Percentiles rank a stretch among this genome's conserved stretches.
Conservation (phyloP, 805 yeast genomes). For the Hanseniaspora hatyaiensis region DNA sequence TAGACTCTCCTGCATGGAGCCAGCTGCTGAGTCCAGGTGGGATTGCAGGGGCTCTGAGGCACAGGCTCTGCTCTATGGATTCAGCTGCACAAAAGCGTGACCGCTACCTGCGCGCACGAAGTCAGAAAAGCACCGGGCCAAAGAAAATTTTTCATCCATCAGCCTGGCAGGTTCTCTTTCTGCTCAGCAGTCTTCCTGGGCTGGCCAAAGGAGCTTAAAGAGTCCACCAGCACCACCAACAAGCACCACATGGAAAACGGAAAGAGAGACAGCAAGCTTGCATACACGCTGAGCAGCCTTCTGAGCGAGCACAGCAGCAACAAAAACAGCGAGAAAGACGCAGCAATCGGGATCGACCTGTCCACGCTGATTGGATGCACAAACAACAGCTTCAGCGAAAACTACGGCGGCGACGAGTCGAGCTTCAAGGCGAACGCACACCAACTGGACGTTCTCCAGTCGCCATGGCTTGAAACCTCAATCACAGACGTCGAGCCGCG, state of each 20-base stretch:
- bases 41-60: no score
- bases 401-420: background rate
- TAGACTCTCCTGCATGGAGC: no score
- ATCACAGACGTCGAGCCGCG: slow-evolving; percentile 83
- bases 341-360: slow-evolving; percentile 1
- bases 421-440: slow-evolving; percentile 5
- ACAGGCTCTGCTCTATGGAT: no score
- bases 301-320: background rate
- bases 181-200: no score
- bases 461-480: slow-evolving; percentile 93
- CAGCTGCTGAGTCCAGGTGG: no score
- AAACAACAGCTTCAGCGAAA: slow-evolving; percentile 3
- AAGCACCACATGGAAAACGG: no score
- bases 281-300: background rate
- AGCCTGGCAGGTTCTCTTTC: no score
- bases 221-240: no score
- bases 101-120: no score
- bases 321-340: background rate
- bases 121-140: no score
- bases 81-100: no score
- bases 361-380: background rate
- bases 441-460: slow-evolving; percentile 47
- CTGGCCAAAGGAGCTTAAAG: no score
- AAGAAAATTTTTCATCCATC: background rate
- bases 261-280: background rate